A percentile compares a stretch with the other conserved stretches of the same genome.
These are phyloP conservation scores for Chlamydomonas schloesseri DNA, from an alignment of 139 green algal genomes.

Conservation along the genomic window DNA sequence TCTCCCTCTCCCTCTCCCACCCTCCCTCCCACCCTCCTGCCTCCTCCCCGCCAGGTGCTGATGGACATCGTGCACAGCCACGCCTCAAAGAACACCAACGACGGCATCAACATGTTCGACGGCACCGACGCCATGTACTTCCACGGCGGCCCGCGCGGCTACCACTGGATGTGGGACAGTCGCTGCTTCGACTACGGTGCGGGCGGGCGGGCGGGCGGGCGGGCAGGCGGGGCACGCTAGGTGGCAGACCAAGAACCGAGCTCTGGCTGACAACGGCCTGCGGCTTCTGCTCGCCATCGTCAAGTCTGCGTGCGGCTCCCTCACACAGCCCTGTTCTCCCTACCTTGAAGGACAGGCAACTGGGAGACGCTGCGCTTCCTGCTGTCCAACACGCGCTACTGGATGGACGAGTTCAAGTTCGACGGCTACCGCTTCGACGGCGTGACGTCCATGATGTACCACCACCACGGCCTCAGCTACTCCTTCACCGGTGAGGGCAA, in stretches of 20 bases:
- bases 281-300: neutral
- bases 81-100: conserved; percentile 86
- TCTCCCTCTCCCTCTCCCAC: no score
- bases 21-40: neutral
- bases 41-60: conserved; percentile 60
- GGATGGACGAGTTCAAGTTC: conserved; percentile 98
- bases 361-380: conserved; percentile 95
- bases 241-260: no score
- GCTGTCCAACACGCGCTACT: conserved; percentile 95
- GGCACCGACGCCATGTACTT: conserved; percentile 94
- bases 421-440: conserved; percentile 97
- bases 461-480: conserved; percentile 96
- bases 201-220: neutral
- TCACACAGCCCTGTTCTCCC: neutral
- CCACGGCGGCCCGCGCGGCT: conserved; percentile 86
- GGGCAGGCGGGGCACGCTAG: no score
- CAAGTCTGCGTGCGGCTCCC: neutral
- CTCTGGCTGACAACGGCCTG: no score
- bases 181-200: conserved; percentile 96
- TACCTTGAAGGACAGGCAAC: conserved; percentile 86
- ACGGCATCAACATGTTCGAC: conserved; percentile 99
- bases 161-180: conserved; percentile 98
- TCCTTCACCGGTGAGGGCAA: conserved; percentile 82
- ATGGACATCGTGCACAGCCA: conserved; percentile 94
- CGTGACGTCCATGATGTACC: conserved; percentile 99